Evolutionary conservation across 371 early-diverging fungal genomes (phyloP), one percentile per base, ranked within the genome.

Genomic region (Hamiltosporidium magnivora): DNA sequence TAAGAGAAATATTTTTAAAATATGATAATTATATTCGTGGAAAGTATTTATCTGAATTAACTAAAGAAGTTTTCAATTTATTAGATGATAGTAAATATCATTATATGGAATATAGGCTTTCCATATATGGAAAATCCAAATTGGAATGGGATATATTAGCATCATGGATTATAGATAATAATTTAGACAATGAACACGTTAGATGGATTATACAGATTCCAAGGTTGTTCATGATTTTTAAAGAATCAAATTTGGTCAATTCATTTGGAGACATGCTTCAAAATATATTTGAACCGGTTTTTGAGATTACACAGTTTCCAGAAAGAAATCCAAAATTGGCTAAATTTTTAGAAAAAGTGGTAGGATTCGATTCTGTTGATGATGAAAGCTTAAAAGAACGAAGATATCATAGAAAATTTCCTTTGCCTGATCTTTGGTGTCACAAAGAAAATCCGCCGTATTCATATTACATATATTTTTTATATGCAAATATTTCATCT

Each of bases 181-280:
- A 89, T 74, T 80, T 96, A 14, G 85, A 92, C 66, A 90, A 89
- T 3, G 83, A 85, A 68, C 92, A 93, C 74, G 90, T 94, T 8
- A 87, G 93, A 58, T 96, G 96, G 96, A 80, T 94, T 67, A 86
- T 94, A 61, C 96, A 96, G 78, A 81, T 93, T 0, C 96, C 96
- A 44, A 86, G 96, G 46, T 84, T 96, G 44, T 96, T 93, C 84
- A 86, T 86, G 72, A 84, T 92, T 42, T 93, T 92, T 84, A 90
- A 87, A 80, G 79, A 83, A 0, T 83, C 84, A 49, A 84, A 84
- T 40, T 67, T 79, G 6, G 83, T 92, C 49, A 63, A 84, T 0
- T 86, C 82, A 73, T 96, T 92, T 83, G 88, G 85, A 58, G 88
- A 92, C 61, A 64, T 68, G 38, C 54, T 49, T 54, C 12, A 71